Conservation (phyloP, 345 rosid genomes). For the Lenwebbia sp. region DNA sequence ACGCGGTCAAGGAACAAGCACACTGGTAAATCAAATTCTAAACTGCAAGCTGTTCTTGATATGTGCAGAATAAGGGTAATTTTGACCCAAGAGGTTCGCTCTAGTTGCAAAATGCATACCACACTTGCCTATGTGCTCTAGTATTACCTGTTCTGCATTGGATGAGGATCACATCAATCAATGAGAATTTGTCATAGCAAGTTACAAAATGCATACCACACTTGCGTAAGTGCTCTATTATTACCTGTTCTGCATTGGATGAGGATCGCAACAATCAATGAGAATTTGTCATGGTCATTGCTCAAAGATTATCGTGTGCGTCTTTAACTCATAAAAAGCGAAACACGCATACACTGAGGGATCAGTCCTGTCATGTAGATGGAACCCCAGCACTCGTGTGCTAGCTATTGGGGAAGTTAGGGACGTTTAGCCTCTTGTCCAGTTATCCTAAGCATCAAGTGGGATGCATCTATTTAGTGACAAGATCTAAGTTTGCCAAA, state of each 20-base stretch:
- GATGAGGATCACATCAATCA: neutral
- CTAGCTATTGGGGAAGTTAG: neutral
- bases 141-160: neutral
- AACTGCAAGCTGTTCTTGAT: neutral
- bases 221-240: neutral
- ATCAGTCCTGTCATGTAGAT: neutral
- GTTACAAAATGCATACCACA: neutral
- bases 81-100: neutral
- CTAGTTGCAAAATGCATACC: neutral
- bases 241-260: neutral
- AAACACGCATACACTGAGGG: neutral
- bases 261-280: neutral
- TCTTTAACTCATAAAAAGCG: neutral
- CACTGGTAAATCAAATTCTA: neutral
- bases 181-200: neutral
- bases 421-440: neutral
- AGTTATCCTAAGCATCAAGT: neutral
- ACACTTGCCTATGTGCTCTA: neutral
- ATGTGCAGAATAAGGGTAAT: neutral
- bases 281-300: neutral
- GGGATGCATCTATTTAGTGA: neutral
- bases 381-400: neutral
- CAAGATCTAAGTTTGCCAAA: neutral
- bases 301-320: neutral
- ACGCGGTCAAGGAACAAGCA: neutral